Evolutionary conservation across 345 rosid genomes (phyloP).

Genomic region (Linum usitatissimum): DNA sequence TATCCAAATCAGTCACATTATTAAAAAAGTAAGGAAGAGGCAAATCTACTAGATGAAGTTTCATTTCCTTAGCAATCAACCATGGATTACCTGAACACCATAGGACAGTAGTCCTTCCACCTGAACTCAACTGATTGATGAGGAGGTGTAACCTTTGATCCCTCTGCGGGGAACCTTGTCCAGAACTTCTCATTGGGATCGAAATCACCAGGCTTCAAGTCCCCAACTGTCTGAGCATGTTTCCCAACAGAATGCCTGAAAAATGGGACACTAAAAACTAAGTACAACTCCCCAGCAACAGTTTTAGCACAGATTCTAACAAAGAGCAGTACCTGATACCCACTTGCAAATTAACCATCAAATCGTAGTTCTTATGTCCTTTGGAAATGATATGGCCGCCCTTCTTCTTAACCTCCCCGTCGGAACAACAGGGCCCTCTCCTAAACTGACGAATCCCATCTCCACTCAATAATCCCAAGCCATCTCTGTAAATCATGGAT

Average conservation of each 20-base stretch:
- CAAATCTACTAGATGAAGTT: neutral
- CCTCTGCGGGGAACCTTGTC: conserved; percentile 91
- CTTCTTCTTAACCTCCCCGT: conserved; percentile 56
- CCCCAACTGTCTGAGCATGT: conserved; percentile 49
- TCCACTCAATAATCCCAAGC: conserved; percentile 34
- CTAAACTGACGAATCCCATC: conserved; percentile 56
- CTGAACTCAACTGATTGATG: conserved; percentile 83
- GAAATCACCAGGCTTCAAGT: conserved; percentile 58
- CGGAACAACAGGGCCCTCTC: conserved; percentile 65
- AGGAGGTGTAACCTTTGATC: conserved; percentile 86
- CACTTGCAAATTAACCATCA: conserved; percentile 93
- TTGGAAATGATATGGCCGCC: conserved; percentile 84
- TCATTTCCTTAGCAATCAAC: neutral
- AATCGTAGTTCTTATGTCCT: conserved; percentile 89
- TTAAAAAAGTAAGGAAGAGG: neutral
- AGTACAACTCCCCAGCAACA: neutral
- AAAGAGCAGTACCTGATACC: conserved; percentile 59
- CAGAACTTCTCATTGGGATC: conserved; percentile 96
- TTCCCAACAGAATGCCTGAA: conserved; percentile 78
- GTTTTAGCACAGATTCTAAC: neutral
- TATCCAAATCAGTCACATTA: neutral
- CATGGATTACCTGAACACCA: conserved; percentile 67
- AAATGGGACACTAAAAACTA: neutral
- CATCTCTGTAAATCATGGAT: conserved; percentile 50
- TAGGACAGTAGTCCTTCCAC: conserved; percentile 97